Percentiles rank a stretch among this genome's conserved stretches.
These are phyloP conservation scores for Torrubiellomyces zombiae DNA, from an alignment of 2,329 filamentous ascomycete species.

Conservation along the genomic window DNA sequence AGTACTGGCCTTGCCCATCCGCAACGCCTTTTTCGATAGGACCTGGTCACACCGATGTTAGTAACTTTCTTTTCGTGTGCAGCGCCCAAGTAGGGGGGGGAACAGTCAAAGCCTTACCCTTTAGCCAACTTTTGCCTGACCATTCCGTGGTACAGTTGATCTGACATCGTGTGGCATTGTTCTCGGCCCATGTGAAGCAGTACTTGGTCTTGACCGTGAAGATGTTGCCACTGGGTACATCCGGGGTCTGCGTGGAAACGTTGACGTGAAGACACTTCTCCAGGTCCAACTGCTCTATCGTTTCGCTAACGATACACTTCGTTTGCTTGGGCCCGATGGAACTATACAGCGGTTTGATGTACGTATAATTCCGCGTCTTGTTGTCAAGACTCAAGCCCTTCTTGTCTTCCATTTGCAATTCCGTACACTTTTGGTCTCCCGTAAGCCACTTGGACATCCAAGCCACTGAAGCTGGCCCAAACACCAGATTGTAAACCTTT, in stretches of 20 bases:
- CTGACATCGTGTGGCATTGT: constrained; percentile 68
- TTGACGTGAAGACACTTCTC: constrained; percentile 77
- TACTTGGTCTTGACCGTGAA: constrained; percentile 90
- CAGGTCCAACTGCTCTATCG: constrained; percentile 67
- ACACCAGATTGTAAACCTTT: constrained; percentile 78
- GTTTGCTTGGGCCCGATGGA: constrained; percentile 86
- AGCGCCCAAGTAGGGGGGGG: no score
- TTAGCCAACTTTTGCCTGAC: constrained; percentile 96
- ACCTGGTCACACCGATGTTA: no score
- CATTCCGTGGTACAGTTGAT: constrained; percentile 89
- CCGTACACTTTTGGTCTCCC: constrained; percentile 73
- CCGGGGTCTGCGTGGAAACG: constrained; percentile 74
- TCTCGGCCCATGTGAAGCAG: constrained; percentile 81
- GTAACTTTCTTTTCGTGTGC: no score
- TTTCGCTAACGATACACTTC: constrained; percentile 80
- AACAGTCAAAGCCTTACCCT: constrained; percentile 52
- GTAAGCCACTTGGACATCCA: constrained; percentile 82
- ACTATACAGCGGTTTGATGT: constrained; percentile 77
- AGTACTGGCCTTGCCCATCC: constrained; percentile 73
- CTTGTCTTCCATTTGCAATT: constrained; percentile 77
- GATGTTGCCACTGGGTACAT: constrained; percentile 85
- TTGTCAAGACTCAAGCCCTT: constrained; percentile 61
- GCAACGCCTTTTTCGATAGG: constrained; percentile 92
- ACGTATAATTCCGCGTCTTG: constrained; percentile 59
- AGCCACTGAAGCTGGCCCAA: constrained; percentile 59